Conservation (phyloP, 2,329 filamentous ascomycete genomes). For the Hypoxylon sp. region DNA sequence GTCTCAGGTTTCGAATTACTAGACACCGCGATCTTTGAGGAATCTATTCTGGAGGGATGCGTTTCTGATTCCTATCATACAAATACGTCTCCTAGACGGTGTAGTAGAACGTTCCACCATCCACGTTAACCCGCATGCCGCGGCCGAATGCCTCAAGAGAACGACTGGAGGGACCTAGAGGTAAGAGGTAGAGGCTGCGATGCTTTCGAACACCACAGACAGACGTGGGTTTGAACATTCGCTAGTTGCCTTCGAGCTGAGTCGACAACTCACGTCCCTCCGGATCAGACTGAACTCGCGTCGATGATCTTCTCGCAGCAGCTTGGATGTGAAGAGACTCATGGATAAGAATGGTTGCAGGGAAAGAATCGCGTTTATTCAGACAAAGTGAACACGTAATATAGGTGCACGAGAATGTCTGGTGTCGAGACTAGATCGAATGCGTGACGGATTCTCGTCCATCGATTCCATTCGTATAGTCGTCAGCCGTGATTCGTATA, state of each 20-base stretch:
- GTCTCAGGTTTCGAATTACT: constrained; percentile 31
- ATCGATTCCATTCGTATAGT: constrained; percentile 31
- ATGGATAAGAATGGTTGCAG: constrained; percentile 6
- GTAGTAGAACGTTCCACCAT: constrained; percentile 23
- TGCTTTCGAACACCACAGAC: constrained; percentile 1
- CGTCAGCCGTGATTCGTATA: constrained; percentile 41
- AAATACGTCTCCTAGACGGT: constrained; percentile 21
- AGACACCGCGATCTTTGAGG: constrained; percentile 30
- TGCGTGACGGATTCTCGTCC: constrained; percentile 16
- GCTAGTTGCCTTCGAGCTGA: neutral
- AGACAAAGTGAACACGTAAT: neutral
- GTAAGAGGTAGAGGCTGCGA: constrained; percentile 6
- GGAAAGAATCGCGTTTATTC: neutral
- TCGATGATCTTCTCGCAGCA: constrained; percentile 1
- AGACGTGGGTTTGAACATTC: neutral
- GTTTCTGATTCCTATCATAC: constrained; percentile 33
- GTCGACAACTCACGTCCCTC: neutral
- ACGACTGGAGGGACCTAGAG: constrained; percentile 24
- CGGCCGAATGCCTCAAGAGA: constrained; percentile 18
- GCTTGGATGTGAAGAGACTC: constrained; percentile 6
- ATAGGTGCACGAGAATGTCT: neutral
- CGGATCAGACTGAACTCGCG: neutral
- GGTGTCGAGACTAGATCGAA: constrained; percentile 12
- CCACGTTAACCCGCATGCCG: constrained; percentile 13
- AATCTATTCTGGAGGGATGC: constrained; percentile 24